A percentile compares a stretch with the other conserved stretches of the same genome.
Evolutionary conservation across 352 stramenopile species (phyloP).

Genomic region (Peronosclerospora sorghi): DNA sequence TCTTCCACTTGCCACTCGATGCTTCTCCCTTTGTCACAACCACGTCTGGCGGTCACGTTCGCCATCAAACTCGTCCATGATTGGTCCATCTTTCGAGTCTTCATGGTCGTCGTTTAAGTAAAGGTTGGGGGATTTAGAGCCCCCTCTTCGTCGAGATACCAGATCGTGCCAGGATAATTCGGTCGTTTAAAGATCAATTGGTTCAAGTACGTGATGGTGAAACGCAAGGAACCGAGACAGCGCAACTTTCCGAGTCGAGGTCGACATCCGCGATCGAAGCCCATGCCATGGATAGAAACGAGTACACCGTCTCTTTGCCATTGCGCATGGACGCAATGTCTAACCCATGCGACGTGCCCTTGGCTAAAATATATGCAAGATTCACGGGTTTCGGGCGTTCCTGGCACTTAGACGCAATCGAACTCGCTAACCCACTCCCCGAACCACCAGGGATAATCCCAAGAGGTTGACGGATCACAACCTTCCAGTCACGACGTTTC

Average conservation of each 20-base stretch:
- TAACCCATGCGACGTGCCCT: constrained; percentile 49
- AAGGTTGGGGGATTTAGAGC: constrained; percentile 8
- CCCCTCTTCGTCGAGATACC: constrained; percentile 41
- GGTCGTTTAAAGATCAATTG: constrained; percentile 43
- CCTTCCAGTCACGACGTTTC: constrained; percentile 56
- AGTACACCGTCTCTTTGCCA: constrained; percentile 49
- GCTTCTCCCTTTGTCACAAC: neutral
- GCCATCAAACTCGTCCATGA: constrained; percentile 35
- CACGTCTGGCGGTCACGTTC: constrained; percentile 11
- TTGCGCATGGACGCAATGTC: constrained; percentile 60
- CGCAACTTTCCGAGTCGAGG: constrained; percentile 65
- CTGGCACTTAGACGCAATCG: constrained; percentile 39
- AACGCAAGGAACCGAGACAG: constrained; percentile 46
- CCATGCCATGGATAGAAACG: constrained; percentile 77
- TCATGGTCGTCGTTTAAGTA: too few species aligned
- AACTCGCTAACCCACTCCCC: constrained; percentile 59
- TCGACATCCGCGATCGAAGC: constrained; percentile 78
- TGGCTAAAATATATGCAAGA: constrained; percentile 51
- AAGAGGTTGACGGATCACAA: constrained; percentile 50
- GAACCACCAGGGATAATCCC: constrained; percentile 47
- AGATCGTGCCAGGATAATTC: constrained; percentile 46
- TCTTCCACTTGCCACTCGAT: constrained; percentile 26
- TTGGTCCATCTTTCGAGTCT: constrained; percentile 20
- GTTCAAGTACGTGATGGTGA: constrained; percentile 46
- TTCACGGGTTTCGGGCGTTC: constrained; percentile 38